Conservation (phyloP, 1,284 basidiomycete species). For the Fistulinella cinereoalba region DNA sequence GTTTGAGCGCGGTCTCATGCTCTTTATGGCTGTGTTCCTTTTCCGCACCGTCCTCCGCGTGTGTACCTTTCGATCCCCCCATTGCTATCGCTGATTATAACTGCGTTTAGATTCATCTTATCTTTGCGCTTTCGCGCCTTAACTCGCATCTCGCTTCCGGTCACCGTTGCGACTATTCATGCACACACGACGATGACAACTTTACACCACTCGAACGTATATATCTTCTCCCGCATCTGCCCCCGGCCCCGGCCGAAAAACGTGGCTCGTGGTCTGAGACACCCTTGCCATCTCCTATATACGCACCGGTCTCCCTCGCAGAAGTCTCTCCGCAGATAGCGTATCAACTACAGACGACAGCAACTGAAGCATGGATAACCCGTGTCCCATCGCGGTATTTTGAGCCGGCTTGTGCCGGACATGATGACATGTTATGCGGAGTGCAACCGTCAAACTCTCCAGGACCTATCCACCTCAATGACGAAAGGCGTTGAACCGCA, state of each 20-base stretch:
- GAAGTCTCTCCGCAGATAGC: constrained; percentile 48
- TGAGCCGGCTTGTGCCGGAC: background rate
- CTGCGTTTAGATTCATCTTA: constrained; percentile 59
- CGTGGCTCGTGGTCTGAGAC: constrained; percentile 16
- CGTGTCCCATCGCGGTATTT: constrained; percentile 11
- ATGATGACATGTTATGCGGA: background rate
- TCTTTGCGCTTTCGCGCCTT: constrained; percentile 63
- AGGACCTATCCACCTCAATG: constrained; percentile 25
- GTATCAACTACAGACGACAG: constrained; percentile 48
- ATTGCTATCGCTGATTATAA: background rate
- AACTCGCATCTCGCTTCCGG: constrained; percentile 51
- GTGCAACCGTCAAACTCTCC: constrained; percentile 1
- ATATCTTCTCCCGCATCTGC: constrained; percentile 48
- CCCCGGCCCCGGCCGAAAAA: constrained; percentile 7
- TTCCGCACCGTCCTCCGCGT: constrained; percentile 65
- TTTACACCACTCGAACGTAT: constrained; percentile 46
- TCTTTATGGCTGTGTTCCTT: constrained; percentile 53
- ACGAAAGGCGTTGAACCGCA: constrained; percentile 9
- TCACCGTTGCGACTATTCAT: constrained; percentile 18
- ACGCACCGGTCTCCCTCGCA: constrained; percentile 62
- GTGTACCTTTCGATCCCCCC: constrained; percentile 19
- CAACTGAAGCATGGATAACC: constrained; percentile 64
- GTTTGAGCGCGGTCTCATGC: constrained; percentile 64
- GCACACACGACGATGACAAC: constrained; percentile 4
- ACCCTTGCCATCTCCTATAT: constrained; percentile 39